A percentile compares a stretch with the other conserved stretches of the same genome.
Evolutionary conservation across 2,329 filamentous ascomycete species (phyloP).

Genomic region (Nothophoma quercina): DNA sequence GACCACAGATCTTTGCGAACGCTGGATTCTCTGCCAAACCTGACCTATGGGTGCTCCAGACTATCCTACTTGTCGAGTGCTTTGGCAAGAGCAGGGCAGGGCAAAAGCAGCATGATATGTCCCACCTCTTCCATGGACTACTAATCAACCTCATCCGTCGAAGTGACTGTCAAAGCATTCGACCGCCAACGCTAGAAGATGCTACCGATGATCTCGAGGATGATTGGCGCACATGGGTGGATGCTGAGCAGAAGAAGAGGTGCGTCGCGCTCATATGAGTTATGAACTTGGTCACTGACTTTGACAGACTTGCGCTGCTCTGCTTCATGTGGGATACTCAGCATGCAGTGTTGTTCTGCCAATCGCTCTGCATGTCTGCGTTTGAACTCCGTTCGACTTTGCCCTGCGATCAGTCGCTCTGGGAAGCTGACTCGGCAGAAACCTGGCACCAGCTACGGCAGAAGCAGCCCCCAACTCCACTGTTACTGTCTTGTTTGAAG

Average conservation of each 20-base stretch:
- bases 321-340: slow-evolving; percentile 74
- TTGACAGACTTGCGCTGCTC: slow-evolving; percentile 59
- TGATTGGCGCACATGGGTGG: slow-evolving; percentile 62
- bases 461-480: slow-evolving; percentile 47
- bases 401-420: slow-evolving; percentile 62
- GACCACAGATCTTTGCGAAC: slow-evolving; percentile 67
- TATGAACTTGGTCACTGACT: background rate
- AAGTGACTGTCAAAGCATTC: slow-evolving; percentile 60
- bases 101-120: slow-evolving; percentile 69
- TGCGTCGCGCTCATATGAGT: slow-evolving; percentile 22
- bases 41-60: slow-evolving; percentile 67
- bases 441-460: slow-evolving; percentile 58
- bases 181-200: slow-evolving; percentile 46
- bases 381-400: slow-evolving; percentile 67
- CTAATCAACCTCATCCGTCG: slow-evolving; percentile 63
- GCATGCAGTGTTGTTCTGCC: slow-evolving; percentile 70
- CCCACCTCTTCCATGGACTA: slow-evolving; percentile 65
- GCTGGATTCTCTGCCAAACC: slow-evolving; percentile 65
- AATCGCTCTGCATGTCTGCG: slow-evolving; percentile 71
- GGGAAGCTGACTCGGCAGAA: slow-evolving; percentile 64
- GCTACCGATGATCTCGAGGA: slow-evolving; percentile 52
- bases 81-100: slow-evolving; percentile 70
- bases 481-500: slow-evolving; percentile 63
- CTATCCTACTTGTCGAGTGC: slow-evolving; percentile 68
- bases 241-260: slow-evolving; percentile 67